These are phyloP conservation scores for Agaricus sinodeliciosus DNA, from an alignment of 768 basidiomycete genomes.

Conservation along the genomic window DNA sequence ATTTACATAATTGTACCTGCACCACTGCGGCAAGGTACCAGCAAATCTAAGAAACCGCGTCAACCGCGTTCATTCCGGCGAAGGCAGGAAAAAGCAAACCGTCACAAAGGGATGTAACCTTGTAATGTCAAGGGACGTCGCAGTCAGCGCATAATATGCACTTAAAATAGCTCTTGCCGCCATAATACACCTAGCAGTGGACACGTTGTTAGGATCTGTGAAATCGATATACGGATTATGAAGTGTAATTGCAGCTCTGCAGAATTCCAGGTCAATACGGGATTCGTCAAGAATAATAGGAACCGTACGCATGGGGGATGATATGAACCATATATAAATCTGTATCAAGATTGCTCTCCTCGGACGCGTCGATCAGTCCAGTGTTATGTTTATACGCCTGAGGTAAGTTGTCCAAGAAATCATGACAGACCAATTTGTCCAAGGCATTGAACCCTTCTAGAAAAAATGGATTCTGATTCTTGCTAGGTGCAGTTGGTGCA, in stretches of 20 bases:
- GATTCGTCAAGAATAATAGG: conserved; percentile 3
- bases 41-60: conserved; percentile 51
- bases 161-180: conserved; percentile 69
- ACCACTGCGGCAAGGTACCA: conserved; percentile 90
- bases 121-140: conserved; percentile 76
- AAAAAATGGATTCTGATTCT: conserved; percentile 66
- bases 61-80: conserved; percentile 8
- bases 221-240: conserved; percentile 83
- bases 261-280: conserved; percentile 11
- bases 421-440: conserved; percentile 58
- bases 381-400: conserved; percentile 56
- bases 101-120: conserved; percentile 78
- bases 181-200: conserved; percentile 67
- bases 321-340: conserved; percentile 86
- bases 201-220: conserved; percentile 53
- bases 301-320: conserved; percentile 75
- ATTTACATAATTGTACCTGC: conserved; percentile 80
- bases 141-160: conserved; percentile 73
- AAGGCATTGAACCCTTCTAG: conserved; percentile 62
- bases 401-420: conserved; percentile 69
- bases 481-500: conserved; percentile 58
- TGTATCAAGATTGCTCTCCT: conserved; percentile 61
- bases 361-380: conserved; percentile 53
- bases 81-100: conserved; percentile 32
- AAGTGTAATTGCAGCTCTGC: conserved; percentile 80